Conservation (phyloP, 192 early-diverging fungal species). For the Funneliformis geosporum region DNA sequence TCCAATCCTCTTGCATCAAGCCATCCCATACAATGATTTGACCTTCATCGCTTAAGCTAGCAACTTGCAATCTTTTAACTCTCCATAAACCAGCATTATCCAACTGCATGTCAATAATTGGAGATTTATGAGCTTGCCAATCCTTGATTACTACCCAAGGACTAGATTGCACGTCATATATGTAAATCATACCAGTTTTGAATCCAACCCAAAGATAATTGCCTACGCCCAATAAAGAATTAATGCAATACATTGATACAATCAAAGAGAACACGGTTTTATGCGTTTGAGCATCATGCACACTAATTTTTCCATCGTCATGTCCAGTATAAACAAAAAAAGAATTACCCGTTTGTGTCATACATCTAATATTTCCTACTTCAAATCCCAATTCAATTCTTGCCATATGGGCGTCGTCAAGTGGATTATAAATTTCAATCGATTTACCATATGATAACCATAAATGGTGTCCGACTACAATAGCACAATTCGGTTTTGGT, state of each 20-base stretch:
- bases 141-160: constrained; percentile 61
- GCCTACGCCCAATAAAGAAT: constrained; percentile 60
- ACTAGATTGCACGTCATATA: constrained; percentile 56
- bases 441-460: constrained; percentile 63
- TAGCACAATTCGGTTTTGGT: constrained; percentile 50
- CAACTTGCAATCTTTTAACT: constrained; percentile 55
- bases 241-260: constrained; percentile 69
- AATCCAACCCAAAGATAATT: constrained; percentile 78
- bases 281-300: constrained; percentile 61
- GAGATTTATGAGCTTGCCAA: constrained; percentile 63
- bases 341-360: constrained; percentile 53
- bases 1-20: constrained; percentile 65
- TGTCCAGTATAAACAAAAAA: constrained; percentile 67
- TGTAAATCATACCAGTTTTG: constrained; percentile 74
- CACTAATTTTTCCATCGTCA: constrained; percentile 76
- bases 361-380: constrained; percentile 58
- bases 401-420: constrained; percentile 34
- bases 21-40: constrained; percentile 78
- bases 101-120: constrained; percentile 48
- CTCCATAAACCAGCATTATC: constrained; percentile 60
- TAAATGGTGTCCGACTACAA: constrained; percentile 51
- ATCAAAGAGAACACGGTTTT: constrained; percentile 52
- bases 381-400: constrained; percentile 48
- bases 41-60: constrained; percentile 63
- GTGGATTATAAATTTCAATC: constrained; percentile 59